Base-by-base conservation (phyloP, 2,329 filamentous ascomycete species). In the Cercospora sp. region DNA sequence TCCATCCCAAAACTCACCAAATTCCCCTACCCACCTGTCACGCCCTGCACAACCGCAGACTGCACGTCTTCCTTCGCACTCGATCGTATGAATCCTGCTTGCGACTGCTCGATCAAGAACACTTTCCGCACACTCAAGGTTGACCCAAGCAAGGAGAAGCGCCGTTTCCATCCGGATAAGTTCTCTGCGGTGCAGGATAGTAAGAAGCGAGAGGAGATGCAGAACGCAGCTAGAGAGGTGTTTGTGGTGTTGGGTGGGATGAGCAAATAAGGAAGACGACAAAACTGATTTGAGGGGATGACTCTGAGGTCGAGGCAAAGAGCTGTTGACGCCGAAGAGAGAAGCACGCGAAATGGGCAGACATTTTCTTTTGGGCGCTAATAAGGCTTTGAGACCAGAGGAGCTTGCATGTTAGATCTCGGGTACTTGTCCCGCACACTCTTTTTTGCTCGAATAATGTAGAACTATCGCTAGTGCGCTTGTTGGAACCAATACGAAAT, bases 161-260 rank as follows among this genome's bases (percentile, higher is more conserved):
- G 63, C 20, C 28, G 57, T 6, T 68, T 62, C 63, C 69, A 71
- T 42, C 69, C 69, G 20, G 69, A 71, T 26, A 68, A 64, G 42
- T 71, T 70, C 60, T 36, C 61, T 7, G 13, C 53, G 8, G 67
- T 65, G 40, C 36, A 26, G 13, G 61, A 67, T 23, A 58, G 26
- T 33, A 26, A 48, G n/a, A 33, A 33, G 58, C 63, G 63, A 18
- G 57, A 31, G 42, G 40, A 61, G 42, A 45, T 58, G 20, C 66
- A 68, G 58, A 51, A 51, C 16, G 69, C 65, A 57, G 71, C 71
- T n/a, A 26, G 30, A 30, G 69, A 71, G 64, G 18, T 73, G 5
- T 73, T 73, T 61, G 69, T 73, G 2, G 71, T 69, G 8, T 26
- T 71, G 36, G 60, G 60, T 20, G 64, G 33, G 6, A 66, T 72